Percentiles rank a stretch among this genome's conserved stretches.
These are phyloP conservation scores for Epichloe festucae DNA, from an alignment of 2,329 filamentous ascomycete genomes.

Conservation along the genomic window DNA sequence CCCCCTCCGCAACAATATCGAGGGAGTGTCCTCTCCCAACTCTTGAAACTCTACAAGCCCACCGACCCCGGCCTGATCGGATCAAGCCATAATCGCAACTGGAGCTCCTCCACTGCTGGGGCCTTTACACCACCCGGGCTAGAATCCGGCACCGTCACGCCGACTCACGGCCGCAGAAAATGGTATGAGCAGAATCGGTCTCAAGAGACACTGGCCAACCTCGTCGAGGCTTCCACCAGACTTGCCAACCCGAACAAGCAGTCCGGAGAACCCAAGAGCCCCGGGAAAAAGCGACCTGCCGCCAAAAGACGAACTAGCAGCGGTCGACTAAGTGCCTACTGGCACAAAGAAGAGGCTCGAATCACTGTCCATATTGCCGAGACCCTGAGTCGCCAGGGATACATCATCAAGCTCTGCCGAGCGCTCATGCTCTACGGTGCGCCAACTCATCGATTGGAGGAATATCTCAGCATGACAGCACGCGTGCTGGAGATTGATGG, in stretches of 20 bases:
- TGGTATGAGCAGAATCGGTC: conserved; percentile 37
- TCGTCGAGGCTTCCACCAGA: conserved; percentile 31
- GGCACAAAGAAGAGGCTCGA: conserved; percentile 31
- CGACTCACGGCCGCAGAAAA: conserved; percentile 28
- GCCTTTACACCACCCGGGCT: conserved; percentile 21
- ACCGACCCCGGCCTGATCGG: conserved; percentile 13
- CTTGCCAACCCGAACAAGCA: conserved; percentile 10
- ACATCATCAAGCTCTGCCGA: conserved; percentile 70
- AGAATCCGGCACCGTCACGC: conserved; percentile 26
- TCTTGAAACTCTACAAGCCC: conserved; percentile 33
- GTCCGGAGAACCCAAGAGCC: conserved; percentile 8
- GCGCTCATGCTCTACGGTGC: conserved; percentile 81
- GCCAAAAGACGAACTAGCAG: conserved; percentile 25
- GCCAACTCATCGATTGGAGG: conserved; percentile 78
- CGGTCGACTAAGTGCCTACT: conserved; percentile 23
- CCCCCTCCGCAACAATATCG: conserved; percentile 29
- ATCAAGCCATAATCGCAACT: conserved; percentile 11
- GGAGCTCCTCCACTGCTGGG: conserved; percentile 16
- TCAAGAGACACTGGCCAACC: conserved; percentile 32
- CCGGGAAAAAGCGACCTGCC: conserved; percentile 20
- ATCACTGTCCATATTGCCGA: conserved; percentile 43
- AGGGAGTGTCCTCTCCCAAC: conserved; percentile 31
- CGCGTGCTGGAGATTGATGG: conserved; percentile 74
- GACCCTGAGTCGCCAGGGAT: conserved; percentile 66
- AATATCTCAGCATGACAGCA: conserved; percentile 78